Conservation (phyloP, 2,329 filamentous ascomycete species). For the Ambrosiella cleistominuta region DNA sequence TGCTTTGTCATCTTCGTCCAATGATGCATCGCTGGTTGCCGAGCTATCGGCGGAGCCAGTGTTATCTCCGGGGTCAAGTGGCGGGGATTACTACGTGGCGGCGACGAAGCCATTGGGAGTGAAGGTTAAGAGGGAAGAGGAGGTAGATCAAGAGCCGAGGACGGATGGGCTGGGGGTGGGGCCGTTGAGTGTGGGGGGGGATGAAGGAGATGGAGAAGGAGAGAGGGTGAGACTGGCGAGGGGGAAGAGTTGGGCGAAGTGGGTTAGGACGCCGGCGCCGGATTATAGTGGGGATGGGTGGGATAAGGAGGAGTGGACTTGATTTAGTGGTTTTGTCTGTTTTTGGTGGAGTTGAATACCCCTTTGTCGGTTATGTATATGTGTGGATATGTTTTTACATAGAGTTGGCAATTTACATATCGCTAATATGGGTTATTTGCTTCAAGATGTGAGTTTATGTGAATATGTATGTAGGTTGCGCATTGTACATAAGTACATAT, state of each 20-base stretch:
- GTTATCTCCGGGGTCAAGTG: background rate
- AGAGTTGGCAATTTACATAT: too few relatives aligned
- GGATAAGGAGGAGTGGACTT: slow-evolving; percentile 4
- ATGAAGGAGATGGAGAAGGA: background rate
- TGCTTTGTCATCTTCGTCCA: background rate
- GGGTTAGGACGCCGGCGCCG: slow-evolving; percentile 2
- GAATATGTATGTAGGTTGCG: too few relatives aligned
- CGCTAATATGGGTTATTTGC: too few relatives aligned
- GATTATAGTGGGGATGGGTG: slow-evolving; percentile 9
- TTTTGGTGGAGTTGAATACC: too few relatives aligned
- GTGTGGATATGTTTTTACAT: too few relatives aligned
- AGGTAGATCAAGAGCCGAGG: background rate
- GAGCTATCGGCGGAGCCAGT: background rate
- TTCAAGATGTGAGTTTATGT: too few relatives aligned
- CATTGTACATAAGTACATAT: too few relatives aligned
- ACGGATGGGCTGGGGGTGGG: background rate
- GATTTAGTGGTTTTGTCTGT: background rate
- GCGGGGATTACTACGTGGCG: background rate
- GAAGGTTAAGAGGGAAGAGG: background rate
- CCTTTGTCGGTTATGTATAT: too few relatives aligned
- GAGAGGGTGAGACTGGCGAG: background rate
- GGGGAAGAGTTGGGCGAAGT: background rate
- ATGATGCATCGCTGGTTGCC: background rate
- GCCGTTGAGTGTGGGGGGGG: background rate
- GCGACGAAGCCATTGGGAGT: too few relatives aligned